Evolutionary conservation across 306 rosid species (phyloP), one percentile per base, ranked within the genome.

Genomic region (Pyrus communis): DNA sequence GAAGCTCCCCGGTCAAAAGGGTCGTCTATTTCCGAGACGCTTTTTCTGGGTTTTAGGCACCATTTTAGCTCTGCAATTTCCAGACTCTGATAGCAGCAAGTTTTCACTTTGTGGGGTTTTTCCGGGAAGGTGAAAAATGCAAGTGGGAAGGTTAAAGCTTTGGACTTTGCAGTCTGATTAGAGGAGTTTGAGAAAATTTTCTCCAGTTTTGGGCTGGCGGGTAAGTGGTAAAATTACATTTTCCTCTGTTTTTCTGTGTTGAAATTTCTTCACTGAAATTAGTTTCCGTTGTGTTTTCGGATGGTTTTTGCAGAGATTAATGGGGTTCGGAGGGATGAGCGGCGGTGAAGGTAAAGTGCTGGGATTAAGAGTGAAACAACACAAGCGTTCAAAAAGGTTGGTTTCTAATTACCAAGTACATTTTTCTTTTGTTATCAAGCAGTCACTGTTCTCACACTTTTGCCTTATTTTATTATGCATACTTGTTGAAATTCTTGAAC

Each of bases 321-420:
- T 17, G 55, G 8, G 21, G 85, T 40, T 33, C 69, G 78, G 69
- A 31, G 75, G 27, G 82, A 78, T 89, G 93, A 88, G 85, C 31
- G 62, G 68, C 54, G 87, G 81, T 73, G 87, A 82, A 57, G 71
- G 79, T 74, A 85, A 83, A 79, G 78, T 90, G 87, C 65, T 84
- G 54, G 91, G 87, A 69, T 84, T 89, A 75, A 85, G 78, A 82
- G 84, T 89, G 69, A 83, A 81, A 74, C 79, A 76, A 52, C 98
- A 84, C 85, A 92, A 80, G 75, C 97, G 97, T 80, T 95, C 96
- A 33, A 84, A 80, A 85, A 95, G 99, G 97, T 45, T 0, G 4
- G 4, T 45, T 18, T 84, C 70, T 65, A 28, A 68, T 76, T 81
- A 40, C 45, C 27, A 9, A 49, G 63, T 71, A 10, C 52, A 38